Conservation (phyloP, 768 basidiomycete species). For the Leccinum subtestaceum region DNA sequence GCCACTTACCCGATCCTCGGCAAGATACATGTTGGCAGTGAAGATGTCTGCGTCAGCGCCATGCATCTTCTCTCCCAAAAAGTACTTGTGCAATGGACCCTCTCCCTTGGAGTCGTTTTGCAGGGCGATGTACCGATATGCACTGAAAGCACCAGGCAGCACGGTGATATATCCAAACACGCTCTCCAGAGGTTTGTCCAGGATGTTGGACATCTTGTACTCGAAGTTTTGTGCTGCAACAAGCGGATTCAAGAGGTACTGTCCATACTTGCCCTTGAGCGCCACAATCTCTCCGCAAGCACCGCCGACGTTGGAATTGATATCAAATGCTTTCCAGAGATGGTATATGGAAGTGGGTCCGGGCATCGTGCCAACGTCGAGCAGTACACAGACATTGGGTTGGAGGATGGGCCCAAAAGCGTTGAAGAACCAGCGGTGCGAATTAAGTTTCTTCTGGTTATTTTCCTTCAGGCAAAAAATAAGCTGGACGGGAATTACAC, state of each 20-base stretch:
- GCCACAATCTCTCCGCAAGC: constrained; percentile 97
- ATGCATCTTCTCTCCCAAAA: constrained; percentile 94
- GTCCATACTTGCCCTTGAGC: constrained; percentile 80
- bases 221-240: constrained; percentile 93
- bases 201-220: constrained; percentile 91
- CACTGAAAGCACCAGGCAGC: constrained; percentile 88
- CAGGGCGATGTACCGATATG: constrained; percentile 86
- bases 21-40: constrained; percentile 95
- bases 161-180: constrained; percentile 96
- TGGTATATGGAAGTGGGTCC: constrained; percentile 89
- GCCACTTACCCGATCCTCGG: constrained; percentile 71
- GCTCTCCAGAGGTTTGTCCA: constrained; percentile 88
- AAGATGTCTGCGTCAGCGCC: constrained; percentile 87
- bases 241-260: constrained; percentile 78
- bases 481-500: constrained; percentile 85
- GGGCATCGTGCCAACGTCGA: constrained; percentile 86
- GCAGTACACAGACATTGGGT: constrained; percentile 88
- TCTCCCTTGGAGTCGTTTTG: constrained; percentile 77
- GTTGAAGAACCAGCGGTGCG: constrained; percentile 94
- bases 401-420: constrained; percentile 79
- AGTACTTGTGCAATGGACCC: constrained; percentile 93
- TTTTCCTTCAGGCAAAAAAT: constrained; percentile 92
- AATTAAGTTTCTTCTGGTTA: constrained; percentile 96
- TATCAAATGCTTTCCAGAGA: constrained; percentile 92
- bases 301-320: constrained; percentile 86